phyloP scores from a whole-genome alignment of 148 eudicot genomes.

The Rhododendron simsii region DNA sequence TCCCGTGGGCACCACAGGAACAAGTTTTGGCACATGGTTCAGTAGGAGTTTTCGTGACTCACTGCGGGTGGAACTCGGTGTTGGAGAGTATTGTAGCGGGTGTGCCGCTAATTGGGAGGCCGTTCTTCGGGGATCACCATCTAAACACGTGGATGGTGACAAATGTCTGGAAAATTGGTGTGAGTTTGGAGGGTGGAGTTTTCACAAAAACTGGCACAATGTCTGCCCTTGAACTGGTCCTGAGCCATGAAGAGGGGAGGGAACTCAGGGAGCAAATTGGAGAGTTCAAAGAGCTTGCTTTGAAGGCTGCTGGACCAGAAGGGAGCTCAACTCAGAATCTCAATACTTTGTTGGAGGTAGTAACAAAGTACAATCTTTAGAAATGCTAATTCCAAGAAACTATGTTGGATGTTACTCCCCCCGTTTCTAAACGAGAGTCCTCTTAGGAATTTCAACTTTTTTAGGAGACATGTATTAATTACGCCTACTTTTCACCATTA shows the following conservation, averaged over 20 bases:
- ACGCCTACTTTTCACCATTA: too few species aligned
- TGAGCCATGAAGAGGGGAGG: slow-evolving; percentile 29
- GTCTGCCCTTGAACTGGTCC: slow-evolving; percentile 24
- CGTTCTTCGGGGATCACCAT: slow-evolving; percentile 57
- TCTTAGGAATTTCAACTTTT: too few species aligned
- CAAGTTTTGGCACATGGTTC: slow-evolving; percentile 36
- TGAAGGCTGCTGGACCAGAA: slow-evolving; percentile 18
- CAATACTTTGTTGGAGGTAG: slow-evolving; percentile 14
- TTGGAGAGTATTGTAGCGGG: slow-evolving; percentile 50
- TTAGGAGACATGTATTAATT: too few species aligned
- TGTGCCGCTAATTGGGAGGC: slow-evolving; percentile 63
- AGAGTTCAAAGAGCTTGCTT: slow-evolving; percentile 22
- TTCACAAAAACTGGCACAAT: slow-evolving; percentile 21
- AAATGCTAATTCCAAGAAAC: not conserved
- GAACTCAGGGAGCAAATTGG: slow-evolving; percentile 17
- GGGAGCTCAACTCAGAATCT: slow-evolving; percentile 30
- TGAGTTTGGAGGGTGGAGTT: slow-evolving; percentile 33
- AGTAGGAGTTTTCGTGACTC: slow-evolving; percentile 50
- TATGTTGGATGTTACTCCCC: too few species aligned
- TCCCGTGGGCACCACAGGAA: slow-evolving; percentile 70
- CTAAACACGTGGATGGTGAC: slow-evolving; percentile 44
- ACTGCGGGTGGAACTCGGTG: slow-evolving; percentile 73
- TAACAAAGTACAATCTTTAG: not conserved
- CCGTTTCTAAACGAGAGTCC: too few species aligned
- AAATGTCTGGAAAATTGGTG: slow-evolving; percentile 35